Evolutionary conservation across 225 moss, liverwort and hornwort genomes (phyloP).

Genomic region (Sphagnum tenellum): DNA sequence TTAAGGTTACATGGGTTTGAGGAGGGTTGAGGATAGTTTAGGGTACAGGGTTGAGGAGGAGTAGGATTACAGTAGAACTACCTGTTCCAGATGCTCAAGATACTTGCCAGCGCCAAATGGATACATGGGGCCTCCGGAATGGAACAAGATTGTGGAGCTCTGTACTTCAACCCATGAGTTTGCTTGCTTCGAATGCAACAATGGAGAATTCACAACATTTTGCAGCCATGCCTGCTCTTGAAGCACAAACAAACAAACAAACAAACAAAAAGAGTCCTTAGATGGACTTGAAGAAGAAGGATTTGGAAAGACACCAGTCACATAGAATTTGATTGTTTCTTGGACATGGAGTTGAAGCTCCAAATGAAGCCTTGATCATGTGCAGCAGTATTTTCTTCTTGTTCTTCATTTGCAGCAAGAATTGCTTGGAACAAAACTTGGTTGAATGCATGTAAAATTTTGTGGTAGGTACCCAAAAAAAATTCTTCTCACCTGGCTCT

Average conservation of each 20-base stretch:
- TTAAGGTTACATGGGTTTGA: background rate
- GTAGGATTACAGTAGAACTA: constrained; percentile 3
- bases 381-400: background rate
- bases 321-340: background rate
- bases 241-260: background rate
- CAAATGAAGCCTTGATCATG: background rate
- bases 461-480: background rate
- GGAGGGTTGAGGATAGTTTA: too few relatives aligned
- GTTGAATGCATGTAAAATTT: background rate
- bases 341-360: background rate
- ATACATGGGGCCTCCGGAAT: constrained; percentile 45
- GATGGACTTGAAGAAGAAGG: background rate
- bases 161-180: constrained; percentile 27
- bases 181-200: constrained; percentile 30
- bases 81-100: constrained; percentile 36
- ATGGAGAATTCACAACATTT: constrained; percentile 53
- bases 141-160: constrained; percentile 26
- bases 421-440: background rate
- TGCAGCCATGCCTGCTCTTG: constrained; percentile 42
- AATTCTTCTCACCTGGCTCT: constrained; percentile 50
- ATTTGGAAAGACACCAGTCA: background rate
- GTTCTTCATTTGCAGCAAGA: background rate
- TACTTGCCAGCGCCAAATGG: constrained; percentile 45
- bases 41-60: background rate
- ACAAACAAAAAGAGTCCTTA: background rate